These are phyloP conservation scores for Paraphaeosphaeria minitans DNA, from an alignment of 2,329 filamentous ascomycete species.

Conservation along the genomic window DNA sequence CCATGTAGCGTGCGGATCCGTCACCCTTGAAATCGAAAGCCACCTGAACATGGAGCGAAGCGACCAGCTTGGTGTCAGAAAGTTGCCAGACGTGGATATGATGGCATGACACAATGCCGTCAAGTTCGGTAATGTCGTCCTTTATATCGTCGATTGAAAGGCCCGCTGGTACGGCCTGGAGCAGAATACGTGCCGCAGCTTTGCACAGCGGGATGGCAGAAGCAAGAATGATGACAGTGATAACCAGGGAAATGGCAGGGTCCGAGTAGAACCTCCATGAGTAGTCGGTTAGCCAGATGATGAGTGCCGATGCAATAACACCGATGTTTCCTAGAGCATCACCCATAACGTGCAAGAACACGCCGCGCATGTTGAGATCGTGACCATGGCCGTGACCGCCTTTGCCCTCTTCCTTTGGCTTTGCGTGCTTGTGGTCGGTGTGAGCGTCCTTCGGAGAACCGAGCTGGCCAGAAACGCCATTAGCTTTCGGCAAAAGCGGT, in stretches of 20 bases:
- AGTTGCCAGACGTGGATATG: slow-evolving; percentile 98
- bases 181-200: slow-evolving; percentile 82
- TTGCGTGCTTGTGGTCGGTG: slow-evolving; percentile 77
- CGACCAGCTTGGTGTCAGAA: slow-evolving; percentile 91
- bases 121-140: slow-evolving; percentile 84
- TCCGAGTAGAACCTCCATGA: slow-evolving; percentile 86
- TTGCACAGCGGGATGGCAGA: slow-evolving; percentile 79
- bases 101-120: slow-evolving; percentile 87
- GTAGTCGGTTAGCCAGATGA: slow-evolving; percentile 91
- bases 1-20: slow-evolving; percentile 83
- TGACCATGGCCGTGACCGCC: slow-evolving; percentile 68
- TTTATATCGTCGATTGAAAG: slow-evolving; percentile 89
- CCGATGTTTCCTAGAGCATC: slow-evolving; percentile 87
- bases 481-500: slow-evolving; percentile 43
- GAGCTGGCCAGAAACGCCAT: slow-evolving; percentile 27
- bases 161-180: slow-evolving; percentile 91
- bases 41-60: slow-evolving; percentile 91
- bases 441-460: slow-evolving; percentile 54
- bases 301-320: slow-evolving; percentile 79
- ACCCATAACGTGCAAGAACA: slow-evolving; percentile 73
- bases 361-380: slow-evolving; percentile 91
- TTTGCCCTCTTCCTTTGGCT: slow-evolving; percentile 68
- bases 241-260: slow-evolving; percentile 89
- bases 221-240: slow-evolving; percentile 76
- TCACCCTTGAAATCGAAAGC: slow-evolving; percentile 86